phyloP scores from a whole-genome alignment of 129 eudicot species.

The sunflower (Helianthus annuus) region DNA sequence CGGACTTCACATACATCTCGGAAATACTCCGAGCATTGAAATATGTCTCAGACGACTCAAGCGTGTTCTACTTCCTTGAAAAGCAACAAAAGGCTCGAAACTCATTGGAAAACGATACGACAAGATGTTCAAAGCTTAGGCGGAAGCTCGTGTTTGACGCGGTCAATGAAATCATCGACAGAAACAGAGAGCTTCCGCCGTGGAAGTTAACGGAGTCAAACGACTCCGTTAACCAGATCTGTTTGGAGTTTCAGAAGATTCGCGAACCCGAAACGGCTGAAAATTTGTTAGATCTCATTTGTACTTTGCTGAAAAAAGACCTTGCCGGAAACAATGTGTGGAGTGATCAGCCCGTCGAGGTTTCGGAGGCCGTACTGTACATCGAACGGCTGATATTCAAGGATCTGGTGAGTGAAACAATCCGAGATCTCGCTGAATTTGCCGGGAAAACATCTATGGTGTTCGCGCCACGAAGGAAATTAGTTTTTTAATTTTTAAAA shows the following conservation, averaged over 20 bases:
- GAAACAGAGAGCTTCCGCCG: conserved; percentile 57
- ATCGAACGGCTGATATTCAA: conserved; percentile 89
- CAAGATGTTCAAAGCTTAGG: conserved; percentile 51
- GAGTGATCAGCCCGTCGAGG: conserved; percentile 66
- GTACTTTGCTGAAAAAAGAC: conserved; percentile 66
- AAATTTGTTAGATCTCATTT: conserved; percentile 57
- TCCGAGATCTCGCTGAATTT: conserved; percentile 66
- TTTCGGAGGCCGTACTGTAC: conserved; percentile 69
- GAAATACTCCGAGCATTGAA: conserved; percentile 70
- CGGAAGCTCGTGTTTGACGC: conserved; percentile 69
- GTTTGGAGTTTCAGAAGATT: conserved; percentile 60
- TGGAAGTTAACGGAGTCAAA: conserved; percentile 43
- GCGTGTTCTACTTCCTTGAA: conserved; percentile 55
- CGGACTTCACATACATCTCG: conserved; percentile 42
- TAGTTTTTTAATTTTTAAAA: conserved; percentile 50
- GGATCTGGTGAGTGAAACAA: conserved; percentile 74
- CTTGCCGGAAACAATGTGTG: conserved; percentile 61
- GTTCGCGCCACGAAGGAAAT: conserved; percentile 76
- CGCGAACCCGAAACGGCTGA: conserved; percentile 47
- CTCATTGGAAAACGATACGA: conserved; percentile 44
- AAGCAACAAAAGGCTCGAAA: conserved; percentile 42
- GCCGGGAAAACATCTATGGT: conserved; percentile 43
- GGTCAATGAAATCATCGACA: conserved; percentile 57
- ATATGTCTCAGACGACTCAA: conserved; percentile 66
- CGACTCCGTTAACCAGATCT: conserved; percentile 36